These are phyloP conservation scores for Pseudotulostoma volvatum DNA, from an alignment of 495 filamentous ascomycete genomes.

Conservation along the genomic window DNA sequence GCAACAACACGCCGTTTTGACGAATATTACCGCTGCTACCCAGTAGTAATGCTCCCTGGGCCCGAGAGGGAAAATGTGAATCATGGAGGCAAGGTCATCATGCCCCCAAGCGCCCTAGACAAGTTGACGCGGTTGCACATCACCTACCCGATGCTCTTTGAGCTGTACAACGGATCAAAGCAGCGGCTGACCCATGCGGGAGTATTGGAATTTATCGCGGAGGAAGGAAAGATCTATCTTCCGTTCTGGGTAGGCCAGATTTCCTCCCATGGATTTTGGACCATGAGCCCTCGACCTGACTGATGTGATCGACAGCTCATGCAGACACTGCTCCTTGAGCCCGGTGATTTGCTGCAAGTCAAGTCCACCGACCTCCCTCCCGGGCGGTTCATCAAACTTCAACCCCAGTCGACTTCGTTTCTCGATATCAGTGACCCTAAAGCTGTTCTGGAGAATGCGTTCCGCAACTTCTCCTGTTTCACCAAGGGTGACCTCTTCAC, in stretches of 20 bases:
- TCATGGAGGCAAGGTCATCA: constrained; percentile 91
- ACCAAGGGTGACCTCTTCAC: constrained; percentile 87
- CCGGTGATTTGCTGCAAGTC: constrained; percentile 85
- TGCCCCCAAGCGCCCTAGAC: constrained; percentile 87
- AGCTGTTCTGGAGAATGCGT: constrained; percentile 91
- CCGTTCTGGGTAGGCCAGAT: constrained; percentile 66
- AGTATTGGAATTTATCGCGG: constrained; percentile 92
- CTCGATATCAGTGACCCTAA: constrained; percentile 94
- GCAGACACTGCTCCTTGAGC: constrained; percentile 74
- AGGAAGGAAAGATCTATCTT: constrained; percentile 90
- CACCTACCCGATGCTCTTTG: constrained; percentile 92
- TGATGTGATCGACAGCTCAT: constrained; percentile 88
- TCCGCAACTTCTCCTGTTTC: constrained; percentile 84
- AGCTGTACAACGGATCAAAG: constrained; percentile 74
- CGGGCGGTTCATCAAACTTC: constrained; percentile 84
- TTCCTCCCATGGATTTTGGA: background rate
- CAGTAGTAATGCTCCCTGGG: constrained; percentile 84
- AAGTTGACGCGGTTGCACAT: constrained; percentile 94
- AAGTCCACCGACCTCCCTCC: constrained; percentile 83
- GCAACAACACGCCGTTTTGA: constrained; percentile 58
- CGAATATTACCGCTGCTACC: constrained; percentile 94
- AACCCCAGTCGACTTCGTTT: constrained; percentile 80
- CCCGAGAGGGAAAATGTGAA: constrained; percentile 80
- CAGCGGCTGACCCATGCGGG: constrained; percentile 74
- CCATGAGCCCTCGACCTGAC: too few relatives aligned